These are phyloP conservation scores for Cutaneotrichosporon sp. DNA, from an alignment of 1,284 basidiomycete species.

Conservation along the genomic window DNA sequence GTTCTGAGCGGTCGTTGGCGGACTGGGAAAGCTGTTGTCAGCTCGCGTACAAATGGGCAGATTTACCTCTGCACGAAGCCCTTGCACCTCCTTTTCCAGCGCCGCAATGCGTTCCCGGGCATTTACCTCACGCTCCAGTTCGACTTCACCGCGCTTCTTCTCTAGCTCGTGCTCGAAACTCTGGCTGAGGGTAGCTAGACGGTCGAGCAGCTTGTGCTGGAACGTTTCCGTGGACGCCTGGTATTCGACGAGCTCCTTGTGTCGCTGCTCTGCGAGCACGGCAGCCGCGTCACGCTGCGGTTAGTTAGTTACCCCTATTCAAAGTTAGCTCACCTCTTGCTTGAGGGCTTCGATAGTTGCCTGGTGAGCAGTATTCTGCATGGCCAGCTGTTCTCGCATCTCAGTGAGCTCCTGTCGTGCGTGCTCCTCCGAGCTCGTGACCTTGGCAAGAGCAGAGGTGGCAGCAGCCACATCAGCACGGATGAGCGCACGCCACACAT, in stretches of 20 bases:
- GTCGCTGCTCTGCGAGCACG: constrained; percentile 7
- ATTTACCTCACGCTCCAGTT: neutral
- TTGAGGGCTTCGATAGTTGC: constrained; percentile 1
- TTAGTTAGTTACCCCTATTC: neutral
- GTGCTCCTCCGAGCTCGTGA: constrained; percentile 5
- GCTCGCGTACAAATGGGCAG: neutral
- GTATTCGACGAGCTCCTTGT: constrained; percentile 8
- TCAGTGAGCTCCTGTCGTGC: constrained; percentile 8
- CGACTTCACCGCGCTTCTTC: neutral
- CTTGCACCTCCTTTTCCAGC: constrained; percentile 8
- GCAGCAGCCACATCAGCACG: constrained; percentile 8
- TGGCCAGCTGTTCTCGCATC: constrained; percentile 8
- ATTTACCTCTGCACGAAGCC: constrained; percentile 10
- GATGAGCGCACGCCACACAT: constrained; percentile 7
- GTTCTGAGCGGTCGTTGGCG: neutral
- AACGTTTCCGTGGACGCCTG: neutral
- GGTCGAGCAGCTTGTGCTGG: constrained; percentile 5
- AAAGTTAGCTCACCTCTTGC: neutral
- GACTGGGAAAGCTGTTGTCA: constrained; percentile 1
- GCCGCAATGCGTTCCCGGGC: neutral
- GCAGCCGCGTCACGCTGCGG: constrained; percentile 10
- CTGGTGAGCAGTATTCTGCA: constrained; percentile 4
- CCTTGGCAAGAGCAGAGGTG: constrained; percentile 1
- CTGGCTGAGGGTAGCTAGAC: constrained; percentile 2
- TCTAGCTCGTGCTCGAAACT: neutral